Conservation (phyloP, 164 flowering plant species). For the Annona cherimola region DNA sequence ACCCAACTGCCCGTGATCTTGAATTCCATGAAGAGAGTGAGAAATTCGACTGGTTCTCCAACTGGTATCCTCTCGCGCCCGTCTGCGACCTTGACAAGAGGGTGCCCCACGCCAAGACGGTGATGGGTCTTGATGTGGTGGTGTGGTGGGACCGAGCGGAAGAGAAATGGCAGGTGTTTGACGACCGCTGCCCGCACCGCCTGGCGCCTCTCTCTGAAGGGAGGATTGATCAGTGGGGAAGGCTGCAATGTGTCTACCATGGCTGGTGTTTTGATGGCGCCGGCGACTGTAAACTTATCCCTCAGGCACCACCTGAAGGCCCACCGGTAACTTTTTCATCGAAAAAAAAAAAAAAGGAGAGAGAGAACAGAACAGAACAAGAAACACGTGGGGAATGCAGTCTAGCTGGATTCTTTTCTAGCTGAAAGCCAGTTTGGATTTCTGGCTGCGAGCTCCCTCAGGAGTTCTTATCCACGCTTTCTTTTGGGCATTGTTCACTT, state of each 20-base stretch:
- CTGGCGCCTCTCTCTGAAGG: constrained; percentile 94
- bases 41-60: constrained; percentile 71
- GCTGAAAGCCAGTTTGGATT: too few species aligned
- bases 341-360: not conserved
- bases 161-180: constrained; percentile 74
- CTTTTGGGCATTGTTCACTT: too few species aligned
- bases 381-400: too few species aligned
- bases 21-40: constrained; percentile 18
- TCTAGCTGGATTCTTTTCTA: too few species aligned
- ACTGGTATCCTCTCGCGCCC: constrained; percentile 80
- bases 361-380: too few species aligned
- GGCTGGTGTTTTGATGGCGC: constrained; percentile 94
- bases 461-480: too few species aligned
- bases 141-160: constrained; percentile 92
- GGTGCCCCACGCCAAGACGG: constrained; percentile 68
- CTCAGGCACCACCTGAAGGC: constrained; percentile 85
- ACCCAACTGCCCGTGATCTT: constrained; percentile 20
- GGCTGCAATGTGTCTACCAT: constrained; percentile 94
- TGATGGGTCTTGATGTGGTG: constrained; percentile 82
- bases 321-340: constrained; percentile 48
- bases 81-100: constrained; percentile 83
- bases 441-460: too few species aligned
- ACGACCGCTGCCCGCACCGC: constrained; percentile 88
- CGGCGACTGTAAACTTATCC: constrained; percentile 82
- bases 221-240: constrained; percentile 79